Conservation (phyloP, 2,329 filamentous ascomycete species). For the Hypoxylon sp. region DNA sequence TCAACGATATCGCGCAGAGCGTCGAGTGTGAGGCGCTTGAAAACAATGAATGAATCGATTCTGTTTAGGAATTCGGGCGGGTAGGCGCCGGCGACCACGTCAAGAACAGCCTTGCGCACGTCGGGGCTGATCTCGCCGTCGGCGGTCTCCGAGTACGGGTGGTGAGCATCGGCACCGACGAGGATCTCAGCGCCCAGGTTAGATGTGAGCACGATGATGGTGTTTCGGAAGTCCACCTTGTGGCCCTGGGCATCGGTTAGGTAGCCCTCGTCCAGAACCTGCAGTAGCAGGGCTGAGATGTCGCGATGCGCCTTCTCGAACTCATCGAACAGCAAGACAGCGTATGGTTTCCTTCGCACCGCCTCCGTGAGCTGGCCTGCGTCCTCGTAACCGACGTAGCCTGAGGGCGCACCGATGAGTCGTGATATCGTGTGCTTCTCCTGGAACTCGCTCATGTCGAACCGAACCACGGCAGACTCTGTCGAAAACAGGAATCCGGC, state of each 20-base stretch:
- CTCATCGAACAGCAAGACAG: conserved; percentile 93
- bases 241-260: conserved; percentile 95
- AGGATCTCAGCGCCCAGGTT: conserved; percentile 94
- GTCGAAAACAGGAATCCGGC: conserved; percentile 93
- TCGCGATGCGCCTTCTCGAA: conserved; percentile 98
- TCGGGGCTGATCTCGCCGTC: conserved; percentile 76
- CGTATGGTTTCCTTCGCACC: conserved; percentile 92
- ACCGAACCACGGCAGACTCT: conserved; percentile 87
- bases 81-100: conserved; percentile 78
- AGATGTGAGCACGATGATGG: conserved; percentile 93
- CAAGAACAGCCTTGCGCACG: conserved; percentile 84
- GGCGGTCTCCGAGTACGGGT: conserved; percentile 68
- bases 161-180: conserved; percentile 74
- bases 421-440: conserved; percentile 96
- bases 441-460: conserved; percentile 98
- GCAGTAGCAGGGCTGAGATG: conserved; percentile 88
- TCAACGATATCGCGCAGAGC: conserved; percentile 93
- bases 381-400: conserved; percentile 96
- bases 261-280: conserved; percentile 96
- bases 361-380: conserved; percentile 96
- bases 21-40: conserved; percentile 80
- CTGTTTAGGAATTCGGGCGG: conserved; percentile 96
- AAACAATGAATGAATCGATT: conserved; percentile 96
- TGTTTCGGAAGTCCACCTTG: conserved; percentile 96
- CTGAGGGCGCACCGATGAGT: conserved; percentile 90